phyloP scores from a whole-genome alignment of 768 basidiomycete genomes.

The Pleurotus citrinopileatus region DNA sequence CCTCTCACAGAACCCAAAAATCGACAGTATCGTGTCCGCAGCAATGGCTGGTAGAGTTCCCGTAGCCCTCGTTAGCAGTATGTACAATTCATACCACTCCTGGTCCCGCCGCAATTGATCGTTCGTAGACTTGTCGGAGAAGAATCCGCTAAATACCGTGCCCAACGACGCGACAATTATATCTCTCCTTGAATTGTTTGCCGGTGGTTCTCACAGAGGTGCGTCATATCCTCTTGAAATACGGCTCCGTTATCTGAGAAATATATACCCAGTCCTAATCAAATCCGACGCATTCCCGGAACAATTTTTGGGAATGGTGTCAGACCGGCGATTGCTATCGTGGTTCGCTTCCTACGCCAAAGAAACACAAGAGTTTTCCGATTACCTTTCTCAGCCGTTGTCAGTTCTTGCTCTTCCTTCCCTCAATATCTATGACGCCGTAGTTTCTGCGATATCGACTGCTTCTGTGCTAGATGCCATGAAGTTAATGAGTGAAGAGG shows the following conservation, averaged over 20 bases:
- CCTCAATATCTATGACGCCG: conserved; percentile 56
- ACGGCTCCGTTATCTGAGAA: not conserved
- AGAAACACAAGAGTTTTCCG: conserved; percentile 40
- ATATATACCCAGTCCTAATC: conserved; percentile 48
- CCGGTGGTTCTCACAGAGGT: conserved; percentile 74
- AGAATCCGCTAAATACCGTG: conserved; percentile 70
- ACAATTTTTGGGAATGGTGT: conserved; percentile 67
- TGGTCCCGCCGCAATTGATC: conserved; percentile 5
- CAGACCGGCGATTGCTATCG: conserved; percentile 66
- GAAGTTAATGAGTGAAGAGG: conserved; percentile 82
- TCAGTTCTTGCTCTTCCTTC: conserved; percentile 59
- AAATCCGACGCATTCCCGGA: conserved; percentile 39
- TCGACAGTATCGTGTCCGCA: conserved; percentile 68
- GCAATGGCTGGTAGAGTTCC: conserved; percentile 74
- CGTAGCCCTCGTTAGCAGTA: conserved; percentile 76
- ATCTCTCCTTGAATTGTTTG: conserved; percentile 62
- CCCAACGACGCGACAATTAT: conserved; percentile 63
- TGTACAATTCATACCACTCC: conserved; percentile 20
- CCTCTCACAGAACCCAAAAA: conserved; percentile 53
- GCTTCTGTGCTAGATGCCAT: conserved; percentile 76
- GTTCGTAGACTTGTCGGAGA: conserved; percentile 72
- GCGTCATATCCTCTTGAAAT: conserved; percentile 12
- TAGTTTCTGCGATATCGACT: conserved; percentile 59
- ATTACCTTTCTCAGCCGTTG: conserved; percentile 53
- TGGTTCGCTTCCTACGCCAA: conserved; percentile 63